Percentiles rank a stretch among this genome's conserved stretches.
phyloP scores from a whole-genome alignment of 768 basidiomycete species.

The Daedaleopsis sinensis region DNA sequence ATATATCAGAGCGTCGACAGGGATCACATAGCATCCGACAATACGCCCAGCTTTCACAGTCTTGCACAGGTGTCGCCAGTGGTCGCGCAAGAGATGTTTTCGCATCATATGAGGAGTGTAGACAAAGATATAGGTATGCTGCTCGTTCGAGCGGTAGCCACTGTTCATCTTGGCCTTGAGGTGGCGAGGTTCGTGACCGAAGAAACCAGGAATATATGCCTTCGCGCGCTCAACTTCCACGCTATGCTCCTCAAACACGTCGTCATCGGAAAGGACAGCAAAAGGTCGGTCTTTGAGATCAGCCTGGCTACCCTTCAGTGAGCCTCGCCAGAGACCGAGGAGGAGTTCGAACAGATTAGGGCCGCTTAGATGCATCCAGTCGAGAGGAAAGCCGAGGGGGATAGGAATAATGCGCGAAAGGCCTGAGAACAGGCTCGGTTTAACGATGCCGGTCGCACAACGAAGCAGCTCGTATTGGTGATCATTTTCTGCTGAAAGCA shows the following conservation, averaged over 20 bases:
- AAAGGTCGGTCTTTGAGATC: conserved; percentile 32
- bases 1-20: conserved; percentile 14
- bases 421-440: conserved; percentile 38
- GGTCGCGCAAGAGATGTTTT: conserved; percentile 23
- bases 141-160: too few species aligned
- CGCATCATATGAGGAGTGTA: conserved; percentile 31
- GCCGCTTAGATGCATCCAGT: conserved; percentile 42
- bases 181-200: conserved; percentile 34
- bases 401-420: conserved; percentile 14
- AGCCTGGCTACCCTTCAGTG: conserved; percentile 8
- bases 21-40: conserved; percentile 21
- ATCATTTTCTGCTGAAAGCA: conserved; percentile 48
- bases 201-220: conserved; percentile 41
- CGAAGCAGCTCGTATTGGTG: conserved; percentile 16
- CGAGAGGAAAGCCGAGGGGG: conserved; percentile 31
- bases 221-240: conserved; percentile 33
- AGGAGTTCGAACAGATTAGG: conserved; percentile 43
- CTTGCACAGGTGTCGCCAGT: conserved; percentile 32
- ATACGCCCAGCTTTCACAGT: conserved; percentile 26
- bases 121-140: conserved; percentile 21
- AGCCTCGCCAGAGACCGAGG: conserved; percentile 37
- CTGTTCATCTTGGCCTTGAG: too few species aligned
- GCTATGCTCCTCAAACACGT: neutral
- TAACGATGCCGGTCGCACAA: conserved; percentile 40
- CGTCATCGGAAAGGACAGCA: conserved; percentile 23